phyloP scores from a whole-genome alignment of 2,329 filamentous ascomycete genomes.

The Juglanconis sp. region DNA sequence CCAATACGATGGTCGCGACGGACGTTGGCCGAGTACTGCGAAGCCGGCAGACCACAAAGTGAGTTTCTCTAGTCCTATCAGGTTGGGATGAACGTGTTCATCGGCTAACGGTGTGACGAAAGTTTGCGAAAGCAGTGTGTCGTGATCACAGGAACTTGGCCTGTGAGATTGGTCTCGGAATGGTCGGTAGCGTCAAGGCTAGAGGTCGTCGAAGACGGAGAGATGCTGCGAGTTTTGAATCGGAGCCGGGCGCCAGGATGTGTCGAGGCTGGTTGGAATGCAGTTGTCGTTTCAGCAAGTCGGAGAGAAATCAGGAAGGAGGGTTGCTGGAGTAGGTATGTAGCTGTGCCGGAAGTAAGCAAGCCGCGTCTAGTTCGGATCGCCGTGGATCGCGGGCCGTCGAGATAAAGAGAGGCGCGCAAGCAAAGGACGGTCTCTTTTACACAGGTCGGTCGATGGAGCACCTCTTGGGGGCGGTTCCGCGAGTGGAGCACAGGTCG shows the following conservation, averaged over 20 bases:
- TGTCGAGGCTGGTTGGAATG: not conserved
- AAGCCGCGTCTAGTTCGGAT: not conserved
- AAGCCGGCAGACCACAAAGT: not conserved
- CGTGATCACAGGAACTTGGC: not conserved
- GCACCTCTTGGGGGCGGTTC: not conserved
- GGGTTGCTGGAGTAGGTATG: not conserved
- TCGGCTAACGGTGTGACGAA: not conserved
- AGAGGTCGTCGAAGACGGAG: not conserved
- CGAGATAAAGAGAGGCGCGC: not conserved
- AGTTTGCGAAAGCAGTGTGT: not conserved
- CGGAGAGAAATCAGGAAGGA: not conserved
- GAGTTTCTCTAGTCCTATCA: not conserved
- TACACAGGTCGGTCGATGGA: not conserved
- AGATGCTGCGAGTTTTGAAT: not conserved
- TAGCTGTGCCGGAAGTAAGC: conserved; percentile 1
- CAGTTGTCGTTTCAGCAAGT: not conserved
- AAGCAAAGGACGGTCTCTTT: not conserved
- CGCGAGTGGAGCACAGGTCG: not conserved
- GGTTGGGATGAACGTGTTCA: not conserved
- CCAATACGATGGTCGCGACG: conserved; percentile 2
- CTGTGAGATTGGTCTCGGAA: not conserved
- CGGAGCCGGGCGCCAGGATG: not conserved
- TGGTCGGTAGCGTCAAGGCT: not conserved
- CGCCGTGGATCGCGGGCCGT: not conserved
- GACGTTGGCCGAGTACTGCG: conserved; percentile 15